Conservation (phyloP, 2,329 filamentous ascomycete genomes). For the Fusarium hostae region DNA sequence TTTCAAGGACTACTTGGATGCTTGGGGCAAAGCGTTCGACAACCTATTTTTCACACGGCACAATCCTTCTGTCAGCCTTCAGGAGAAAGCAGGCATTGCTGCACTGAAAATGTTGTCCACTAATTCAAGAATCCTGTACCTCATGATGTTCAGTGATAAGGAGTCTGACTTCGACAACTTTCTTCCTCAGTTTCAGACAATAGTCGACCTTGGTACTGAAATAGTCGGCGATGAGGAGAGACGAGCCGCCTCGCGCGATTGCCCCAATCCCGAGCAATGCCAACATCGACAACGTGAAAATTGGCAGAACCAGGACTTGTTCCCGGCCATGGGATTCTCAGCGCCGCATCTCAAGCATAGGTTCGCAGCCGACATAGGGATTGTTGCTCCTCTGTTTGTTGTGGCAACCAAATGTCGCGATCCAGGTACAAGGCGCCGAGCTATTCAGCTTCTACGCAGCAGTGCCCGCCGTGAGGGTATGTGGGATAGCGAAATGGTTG, state of each 20-base stretch:
- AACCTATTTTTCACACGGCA: constrained; percentile 62
- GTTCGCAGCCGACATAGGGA: constrained; percentile 72
- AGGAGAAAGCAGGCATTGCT: constrained; percentile 69
- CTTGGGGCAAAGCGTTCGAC: constrained; percentile 68
- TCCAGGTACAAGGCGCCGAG: constrained; percentile 64
- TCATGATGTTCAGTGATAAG: constrained; percentile 69
- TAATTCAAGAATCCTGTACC: constrained; percentile 66
- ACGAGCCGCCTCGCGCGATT: constrained; percentile 59
- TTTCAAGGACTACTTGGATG: constrained; percentile 62
- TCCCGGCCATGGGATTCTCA: constrained; percentile 56
- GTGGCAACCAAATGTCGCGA: constrained; percentile 75
- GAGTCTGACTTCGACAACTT: constrained; percentile 70
- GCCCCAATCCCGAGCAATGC: constrained; percentile 57
- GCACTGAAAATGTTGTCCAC: constrained; percentile 72
- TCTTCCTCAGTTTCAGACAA: constrained; percentile 61
- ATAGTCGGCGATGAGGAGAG: constrained; percentile 69
- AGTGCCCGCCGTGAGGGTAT: constrained; percentile 73
- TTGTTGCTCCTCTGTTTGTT: constrained; percentile 72
- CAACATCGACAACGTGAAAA: constrained; percentile 49
- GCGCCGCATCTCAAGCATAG: constrained; percentile 67
- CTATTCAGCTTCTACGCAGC: constrained; percentile 69
- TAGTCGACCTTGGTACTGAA: constrained; percentile 68
- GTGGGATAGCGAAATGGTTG: constrained; percentile 73
- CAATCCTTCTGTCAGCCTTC: constrained; percentile 59
- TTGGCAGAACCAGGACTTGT: constrained; percentile 44